Base-by-base conservation (phyloP, 768 basidiomycete species). In the Panaeolus papilionaceus region DNA sequence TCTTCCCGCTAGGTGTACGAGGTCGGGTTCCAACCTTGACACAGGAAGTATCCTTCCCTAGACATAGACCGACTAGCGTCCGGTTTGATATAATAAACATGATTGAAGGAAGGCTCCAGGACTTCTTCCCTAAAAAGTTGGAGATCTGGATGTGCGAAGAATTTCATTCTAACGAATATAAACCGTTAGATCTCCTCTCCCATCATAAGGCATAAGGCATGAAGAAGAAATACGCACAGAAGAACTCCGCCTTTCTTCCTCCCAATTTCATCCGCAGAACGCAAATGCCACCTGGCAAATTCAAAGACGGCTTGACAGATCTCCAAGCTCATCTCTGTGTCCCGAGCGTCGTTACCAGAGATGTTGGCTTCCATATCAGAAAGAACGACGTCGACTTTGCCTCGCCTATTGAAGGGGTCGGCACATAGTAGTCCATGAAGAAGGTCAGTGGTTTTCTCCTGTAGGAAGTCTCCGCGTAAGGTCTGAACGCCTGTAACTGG, bases 311-410 rank as follows among this genome's bases (percentile, higher is more conserved):
- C 88, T 42, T 84, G 78, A 74, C 90, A 93, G 23, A 98, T 90
- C 42, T 90, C 85, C 38, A 96, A 82, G 66, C 90, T 90, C 10
- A 83, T 76, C 72, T 90, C 84, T 1, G 86, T 84, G 77, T 99
- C 96, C 62, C 83, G 83, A 0, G 79, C 77, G 18, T 83, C 76
- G 68, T 92, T 89, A 5, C 97, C 96, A 2, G 91, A 86, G 67
- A 88, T 82, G 75, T 96, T 95, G 20, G 89, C 89, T 18, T 95
- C 93, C 92, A 98, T 96, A 74, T 98, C 96, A 8, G 91, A 94
- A 4, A 98, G 82, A 28, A 98, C 86, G 18, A 96, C 80, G 75
- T 98, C 95, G 7, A 89, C 91, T 76, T 84, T 86, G 18, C 77
- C 78, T 2, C 76, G 74, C 0, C 73, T 67, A 66, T 78, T 77